Base-by-base conservation (phyloP, 106 monocot species). In the Chionographis japonica region DNA sequence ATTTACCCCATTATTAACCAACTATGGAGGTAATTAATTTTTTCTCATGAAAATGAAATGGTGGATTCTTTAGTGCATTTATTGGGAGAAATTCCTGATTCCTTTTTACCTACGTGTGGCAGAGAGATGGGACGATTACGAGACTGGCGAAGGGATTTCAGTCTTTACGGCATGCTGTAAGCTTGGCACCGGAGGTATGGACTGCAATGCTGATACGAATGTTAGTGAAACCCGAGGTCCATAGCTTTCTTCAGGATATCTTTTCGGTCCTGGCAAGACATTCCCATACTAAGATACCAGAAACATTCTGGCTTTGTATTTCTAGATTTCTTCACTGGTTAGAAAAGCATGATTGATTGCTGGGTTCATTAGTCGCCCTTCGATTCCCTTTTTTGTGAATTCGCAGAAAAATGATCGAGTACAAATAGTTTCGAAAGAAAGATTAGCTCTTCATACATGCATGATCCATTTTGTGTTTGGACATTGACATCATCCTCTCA, bases 141-240 rank as follows among this genome's bases (percentile, higher is more conserved):
- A 92, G 92, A 71, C 35, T 90, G 42, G 54, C 43, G 17, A 81
- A 74, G 14, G 92, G 85, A 1, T 58, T 98, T 49, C 54, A 39
- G 27, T 90, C 87, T 14, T 66, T 92, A 14, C 37, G 63, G 11
- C 73, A 51, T 43, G 89, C 92, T 60, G 46, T 98, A 16, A 79
- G 70, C 37, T 68, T 83, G 74, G 82, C 85, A 3, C 97, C 90
- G 0, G 87, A 90, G 41, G 76, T 81, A 4, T 98, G 97, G 97
- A 70, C 68, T 12, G 87, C 81, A 4, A 89, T 98, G 90, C 55
- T 85, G 15, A 70, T 92, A 10, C 75, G 87, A 2, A 76, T 84
- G 68, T 66, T 81, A 10, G 0, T 85, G 63, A 93, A 83, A 68
- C 80, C 80, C 17, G 85, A 98, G 56, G 66, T 81, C 49, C 92